phyloP scores from a whole-genome alignment of 257 asterid genomes.

The Jacaranda copaia region DNA sequence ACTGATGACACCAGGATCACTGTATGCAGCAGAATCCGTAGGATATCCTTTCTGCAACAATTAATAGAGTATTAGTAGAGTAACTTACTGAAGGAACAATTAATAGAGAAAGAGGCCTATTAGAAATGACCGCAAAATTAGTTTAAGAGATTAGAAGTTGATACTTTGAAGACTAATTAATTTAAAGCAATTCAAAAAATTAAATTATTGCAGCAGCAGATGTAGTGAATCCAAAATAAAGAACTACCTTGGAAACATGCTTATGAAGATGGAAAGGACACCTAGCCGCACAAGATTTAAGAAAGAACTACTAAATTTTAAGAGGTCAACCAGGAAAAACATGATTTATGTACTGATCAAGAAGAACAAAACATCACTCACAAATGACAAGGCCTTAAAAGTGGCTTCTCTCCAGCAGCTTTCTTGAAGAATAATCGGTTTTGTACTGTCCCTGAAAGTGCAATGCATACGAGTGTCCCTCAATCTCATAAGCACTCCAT shows the following conservation, averaged over 20 bases:
- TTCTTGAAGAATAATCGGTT: constrained; percentile 81
- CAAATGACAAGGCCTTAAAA: constrained; percentile 68
- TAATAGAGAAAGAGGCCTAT: not conserved
- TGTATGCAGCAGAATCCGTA: constrained; percentile 81
- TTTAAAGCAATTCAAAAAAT: constrained; percentile 2
- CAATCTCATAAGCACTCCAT: constrained; percentile 96
- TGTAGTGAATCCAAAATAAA: constrained; percentile 26
- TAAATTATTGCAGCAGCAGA: constrained; percentile 17
- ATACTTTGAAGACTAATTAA: not conserved
- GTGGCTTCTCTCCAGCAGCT: constrained; percentile 94
- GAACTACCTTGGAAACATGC: not conserved
- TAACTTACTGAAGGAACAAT: not conserved
- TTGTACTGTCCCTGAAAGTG: constrained; percentile 53
- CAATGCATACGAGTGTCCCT: constrained; percentile 98
- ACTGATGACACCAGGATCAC: constrained; percentile 80
- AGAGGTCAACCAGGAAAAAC: constrained; percentile 26
- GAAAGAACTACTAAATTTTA: constrained; percentile 11
- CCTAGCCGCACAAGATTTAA: not conserved
- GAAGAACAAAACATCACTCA: constrained; percentile 43
- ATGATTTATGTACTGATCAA: constrained; percentile 2
- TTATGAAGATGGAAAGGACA: constrained; percentile 10
- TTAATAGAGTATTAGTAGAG: constrained; percentile 12
- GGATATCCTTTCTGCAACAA: constrained; percentile 91
- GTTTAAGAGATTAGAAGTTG: not conserved
- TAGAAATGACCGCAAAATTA: constrained; percentile 17